phyloP scores from a whole-genome alignment of 495 filamentous ascomycete species.

The Penicillium coprophilum region DNA sequence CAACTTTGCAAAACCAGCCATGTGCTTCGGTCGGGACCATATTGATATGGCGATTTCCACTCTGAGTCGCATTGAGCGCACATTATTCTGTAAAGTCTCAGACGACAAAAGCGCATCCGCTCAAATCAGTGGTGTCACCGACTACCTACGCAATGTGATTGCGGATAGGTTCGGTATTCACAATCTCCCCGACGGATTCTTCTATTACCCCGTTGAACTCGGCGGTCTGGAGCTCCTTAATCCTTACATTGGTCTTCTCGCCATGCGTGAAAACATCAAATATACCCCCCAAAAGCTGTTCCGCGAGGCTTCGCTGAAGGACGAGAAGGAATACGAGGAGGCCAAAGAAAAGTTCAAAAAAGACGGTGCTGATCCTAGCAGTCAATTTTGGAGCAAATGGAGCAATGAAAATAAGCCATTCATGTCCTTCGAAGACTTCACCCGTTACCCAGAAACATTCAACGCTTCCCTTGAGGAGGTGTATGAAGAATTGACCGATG shows the following conservation, averaged over 20 bases:
- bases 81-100: conserved; percentile 42
- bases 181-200: conserved; percentile 65
- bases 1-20: conserved; percentile 64
- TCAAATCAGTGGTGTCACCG: conserved; percentile 49
- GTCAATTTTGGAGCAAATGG: conserved; percentile 16
- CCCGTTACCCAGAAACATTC: conserved; percentile 49
- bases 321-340: conserved; percentile 46
- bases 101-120: conserved; percentile 8
- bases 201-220: conserved; percentile 62
- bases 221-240: conserved; percentile 58
- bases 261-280: conserved; percentile 53
- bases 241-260: conserved; percentile 54
- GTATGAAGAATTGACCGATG: conserved; percentile 38
- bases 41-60: conserved; percentile 63
- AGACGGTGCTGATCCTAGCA: conserved; percentile 15
- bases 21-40: conserved; percentile 63
- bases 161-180: conserved; percentile 52
- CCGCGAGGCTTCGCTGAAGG: conserved; percentile 44
- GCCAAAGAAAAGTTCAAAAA: conserved; percentile 48
- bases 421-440: conserved; percentile 56
- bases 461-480: conserved; percentile 32
- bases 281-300: conserved; percentile 44
- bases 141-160: conserved; percentile 57
- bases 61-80: conserved; percentile 57
- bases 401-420: conserved; percentile 38